Percentiles rank a stretch among this genome's conserved stretches.
Evolutionary conservation across 2,329 filamentous ascomycete species (phyloP).

Genomic region (Neopestalotiopsis sp.): DNA sequence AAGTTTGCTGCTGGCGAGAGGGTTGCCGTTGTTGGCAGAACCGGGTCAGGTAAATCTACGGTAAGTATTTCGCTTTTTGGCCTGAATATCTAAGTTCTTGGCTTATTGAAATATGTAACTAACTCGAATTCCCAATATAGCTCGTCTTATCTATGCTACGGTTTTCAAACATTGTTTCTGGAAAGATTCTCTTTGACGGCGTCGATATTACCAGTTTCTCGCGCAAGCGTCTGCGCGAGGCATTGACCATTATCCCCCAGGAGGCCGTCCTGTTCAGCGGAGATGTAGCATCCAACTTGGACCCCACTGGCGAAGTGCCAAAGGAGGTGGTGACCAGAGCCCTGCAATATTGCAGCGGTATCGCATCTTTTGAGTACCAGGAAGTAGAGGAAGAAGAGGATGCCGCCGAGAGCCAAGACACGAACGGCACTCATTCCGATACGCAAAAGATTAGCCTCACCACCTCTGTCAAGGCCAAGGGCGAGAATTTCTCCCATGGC

Average conservation of each 20-base stretch:
- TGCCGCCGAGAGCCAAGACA: slow-evolving; percentile 18
- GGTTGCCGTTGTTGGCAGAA: slow-evolving; percentile 81
- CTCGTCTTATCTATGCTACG: slow-evolving; percentile 60
- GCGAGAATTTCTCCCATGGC: slow-evolving; percentile 62
- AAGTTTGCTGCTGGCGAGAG: slow-evolving; percentile 70
- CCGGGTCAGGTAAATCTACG: slow-evolving; percentile 84
- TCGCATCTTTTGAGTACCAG: slow-evolving; percentile 48
- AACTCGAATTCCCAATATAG: slow-evolving; percentile 31
- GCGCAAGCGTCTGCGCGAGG: slow-evolving; percentile 56
- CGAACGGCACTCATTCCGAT: slow-evolving; percentile 7
- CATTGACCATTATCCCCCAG: slow-evolving; percentile 63
- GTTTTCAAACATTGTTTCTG: slow-evolving; percentile 57
- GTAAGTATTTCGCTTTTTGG: slow-evolving; percentile 46
- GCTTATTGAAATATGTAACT: neutral
- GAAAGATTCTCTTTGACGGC: slow-evolving; percentile 61
- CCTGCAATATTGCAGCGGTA: slow-evolving; percentile 66
- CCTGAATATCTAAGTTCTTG: too few relatives aligned
- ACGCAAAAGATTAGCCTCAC: slow-evolving; percentile 43
- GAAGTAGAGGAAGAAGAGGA: slow-evolving; percentile 23
- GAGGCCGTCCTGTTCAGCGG: slow-evolving; percentile 64
- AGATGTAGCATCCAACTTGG: slow-evolving; percentile 61
- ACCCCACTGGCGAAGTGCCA: slow-evolving; percentile 64
- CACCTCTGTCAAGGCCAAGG: slow-evolving; percentile 56
- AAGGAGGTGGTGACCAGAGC: slow-evolving; percentile 62
- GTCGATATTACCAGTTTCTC: slow-evolving; percentile 59